Percentiles rank a stretch among this genome's conserved stretches.
phyloP scores from a whole-genome alignment of 2,329 filamentous ascomycete genomes.

The Fusarium sp. region DNA sequence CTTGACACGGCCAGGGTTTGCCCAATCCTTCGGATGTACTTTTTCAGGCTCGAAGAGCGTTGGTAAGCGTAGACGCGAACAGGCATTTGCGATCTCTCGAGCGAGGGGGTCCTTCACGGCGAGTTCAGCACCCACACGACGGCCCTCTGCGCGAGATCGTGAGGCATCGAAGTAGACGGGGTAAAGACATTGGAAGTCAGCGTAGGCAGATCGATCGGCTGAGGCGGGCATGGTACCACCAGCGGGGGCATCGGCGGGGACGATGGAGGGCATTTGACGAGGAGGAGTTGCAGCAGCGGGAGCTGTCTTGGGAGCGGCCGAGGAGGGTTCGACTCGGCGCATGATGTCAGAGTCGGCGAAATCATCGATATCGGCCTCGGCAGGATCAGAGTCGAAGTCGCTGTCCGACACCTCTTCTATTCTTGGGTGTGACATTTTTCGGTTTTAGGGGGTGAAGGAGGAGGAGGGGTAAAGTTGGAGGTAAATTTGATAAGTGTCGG shows the following conservation, averaged over 20 bases:
- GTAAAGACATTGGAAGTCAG: slow-evolving; percentile 89
- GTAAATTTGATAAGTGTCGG: not conserved
- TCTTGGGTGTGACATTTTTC: slow-evolving; percentile 81
- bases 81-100: slow-evolving; percentile 89
- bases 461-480: slow-evolving; percentile 14
- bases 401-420: slow-evolving; percentile 94
- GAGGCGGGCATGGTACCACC: slow-evolving; percentile 49
- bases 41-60: slow-evolving; percentile 92
- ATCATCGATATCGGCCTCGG: slow-evolving; percentile 84
- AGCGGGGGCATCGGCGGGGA: slow-evolving; percentile 49
- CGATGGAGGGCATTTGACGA: slow-evolving; percentile 46
- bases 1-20: slow-evolving; percentile 91
- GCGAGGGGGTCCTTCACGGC: slow-evolving; percentile 90
- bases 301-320: slow-evolving; percentile 39
- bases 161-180: slow-evolving; percentile 92
- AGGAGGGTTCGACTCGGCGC: slow-evolving; percentile 55
- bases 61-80: slow-evolving; percentile 75
- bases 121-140: slow-evolving; percentile 78
- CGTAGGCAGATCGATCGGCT: slow-evolving; percentile 70
- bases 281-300: slow-evolving; percentile 47
- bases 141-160: slow-evolving; percentile 80
- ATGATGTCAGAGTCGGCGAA: slow-evolving; percentile 70
- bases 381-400: slow-evolving; percentile 84
- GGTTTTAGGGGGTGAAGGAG: slow-evolving; percentile 13
- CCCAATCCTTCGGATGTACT: slow-evolving; percentile 96